Base-by-base conservation (phyloP, 2,329 filamentous ascomycete genomes). In the Rasamsonia emersonii region DNA sequence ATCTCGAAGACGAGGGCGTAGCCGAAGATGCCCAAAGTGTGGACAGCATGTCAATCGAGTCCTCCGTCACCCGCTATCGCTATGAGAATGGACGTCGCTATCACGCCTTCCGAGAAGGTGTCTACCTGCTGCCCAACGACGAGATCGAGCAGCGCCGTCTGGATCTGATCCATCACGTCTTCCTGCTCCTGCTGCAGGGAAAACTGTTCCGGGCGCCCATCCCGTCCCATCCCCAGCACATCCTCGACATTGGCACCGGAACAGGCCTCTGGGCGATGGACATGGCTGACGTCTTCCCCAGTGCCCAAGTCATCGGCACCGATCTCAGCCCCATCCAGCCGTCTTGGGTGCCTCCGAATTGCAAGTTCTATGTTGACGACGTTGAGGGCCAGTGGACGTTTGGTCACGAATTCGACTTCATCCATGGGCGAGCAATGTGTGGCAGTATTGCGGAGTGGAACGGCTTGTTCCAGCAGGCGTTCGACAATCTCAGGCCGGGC, bases 191-290 rank as follows among this genome's bases (percentile, higher is more conserved):
- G 3, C 28, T 54, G 11, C 32, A 41, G 21, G 46, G 45, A 8
- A 39, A 41, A 14, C 45, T 56, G 7, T 42, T 43, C 16, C 39
- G 39, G 17, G 47, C 45, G 3, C 47, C 50, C 2, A 19, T 57
- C 4, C 18, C 28, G 8, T 8, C 20, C 3, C 19, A 42, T 1
- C 47, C 51, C 1, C 38, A 40, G 16, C 49, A 50, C 11, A 53
- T 64, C 9, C 42, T 65, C 18, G 61, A 65, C 32, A 38, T 64
- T 6, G 61, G 59, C 4, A 63, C 59, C 8, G 62, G 62, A 9
- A 65, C 55, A 26, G 60, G 61, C 1, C 57, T 61, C 15, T 64
- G 59, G 59, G 59, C 59, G 5, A 54, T 64, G 17, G 58, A 63
- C 23, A 54, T 62, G 14, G 35, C 10, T 7, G 30, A 37, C 9